Evolutionary conservation across 768 basidiomycete species (phyloP), one percentile per base, ranked within the genome.

Genomic region (Suillus discolor): DNA sequence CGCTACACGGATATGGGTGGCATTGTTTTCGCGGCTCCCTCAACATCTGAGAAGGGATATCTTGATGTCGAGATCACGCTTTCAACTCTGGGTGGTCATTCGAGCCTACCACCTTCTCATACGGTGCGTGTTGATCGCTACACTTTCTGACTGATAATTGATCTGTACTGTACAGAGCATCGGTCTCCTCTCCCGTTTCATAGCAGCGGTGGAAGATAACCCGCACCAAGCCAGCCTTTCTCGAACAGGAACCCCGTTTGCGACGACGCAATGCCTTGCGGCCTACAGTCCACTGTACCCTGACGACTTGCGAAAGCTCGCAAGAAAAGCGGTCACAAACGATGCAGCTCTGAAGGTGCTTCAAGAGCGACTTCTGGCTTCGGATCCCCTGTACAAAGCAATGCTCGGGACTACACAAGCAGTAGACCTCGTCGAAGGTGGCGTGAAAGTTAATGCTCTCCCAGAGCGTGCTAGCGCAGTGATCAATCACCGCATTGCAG

Each of bases 381-480:
- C 42, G 9, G 70, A 80, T 49, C 73, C 72, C 1, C 15, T 73
- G 6, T 79, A 81, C 65, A 80, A 79, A 62, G 85, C 83, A 65
- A 69, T 87, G 36, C 76, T 87, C 4, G 81, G 84, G 31, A 92
- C 89, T 4, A 92, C 92, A 0, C 90, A 92, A 74, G 92, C 92
- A 1, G 82, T 89, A 60, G 91, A 93, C 71, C 70, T 94, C 25
- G 81, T 86, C 45, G 76, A 80, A 41, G 86, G 86, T 38, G 87
- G 87, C 18, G 84, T 87, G n/a, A 91, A 91, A 75, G 81, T 82
- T 39, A 93, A 93, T 71, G 91, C 91, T 25, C 82, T 94, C n/a
- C 92, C 92, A 0, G 91, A 93, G 75, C 80, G 78, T 66, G 87
- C 85, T 6, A 85, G 80, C 72, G 87, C 86, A 6, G 73, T 92